A percentile compares a stretch with the other conserved stretches of the same genome.
These are phyloP conservation scores for Triticum timopheevii DNA, from an alignment of 176 grass and related monocot genomes.

Conservation along the genomic window DNA sequence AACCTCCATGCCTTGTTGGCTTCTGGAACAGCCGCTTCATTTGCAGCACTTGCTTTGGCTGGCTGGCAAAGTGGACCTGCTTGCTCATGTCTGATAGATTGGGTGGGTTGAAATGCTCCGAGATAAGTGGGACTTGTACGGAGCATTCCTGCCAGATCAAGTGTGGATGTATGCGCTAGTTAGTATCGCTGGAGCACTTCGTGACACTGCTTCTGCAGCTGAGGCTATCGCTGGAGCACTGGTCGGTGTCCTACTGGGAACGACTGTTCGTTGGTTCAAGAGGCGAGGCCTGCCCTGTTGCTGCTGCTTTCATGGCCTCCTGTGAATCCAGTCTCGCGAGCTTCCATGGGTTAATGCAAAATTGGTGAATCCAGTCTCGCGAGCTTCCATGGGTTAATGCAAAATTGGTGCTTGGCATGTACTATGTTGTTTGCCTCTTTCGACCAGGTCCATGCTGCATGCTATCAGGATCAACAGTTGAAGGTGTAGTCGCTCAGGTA, in stretches of 20 bases:
- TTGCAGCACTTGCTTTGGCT: no score
- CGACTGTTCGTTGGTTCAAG: conserved; percentile 58
- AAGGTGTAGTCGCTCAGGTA: conserved; percentile 70
- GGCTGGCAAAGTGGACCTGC: conserved; percentile 49
- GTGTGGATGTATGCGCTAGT: conserved; percentile 38
- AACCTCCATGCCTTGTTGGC: no score
- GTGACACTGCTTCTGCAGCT: no score
- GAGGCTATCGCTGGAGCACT: conserved; percentile 6
- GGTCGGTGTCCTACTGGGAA: conserved; percentile 35
- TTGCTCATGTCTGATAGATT: conserved; percentile 69
- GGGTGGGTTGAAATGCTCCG: conserved; percentile 69
- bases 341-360: no score
- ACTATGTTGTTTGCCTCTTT: conserved; percentile 46
- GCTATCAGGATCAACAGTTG: conserved; percentile 88
- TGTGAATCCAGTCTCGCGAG: no score
- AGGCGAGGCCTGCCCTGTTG: conserved; percentile 78
- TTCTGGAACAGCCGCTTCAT: no score
- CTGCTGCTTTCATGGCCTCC: conserved; percentile 82
- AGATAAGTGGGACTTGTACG: conserved; percentile 48
- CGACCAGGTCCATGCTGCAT: conserved; percentile 31
- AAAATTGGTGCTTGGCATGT: conserved; percentile 55
- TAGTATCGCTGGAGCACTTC: not conserved
- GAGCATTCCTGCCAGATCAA: conserved; percentile 39
- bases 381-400: conserved; percentile 92
- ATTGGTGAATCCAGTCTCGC: conserved; percentile 83